A percentile compares a stretch with the other conserved stretches of the same genome.
Evolutionary conservation across 305 asterid genomes (phyloP).

Genomic region (Fraxinus dipetala): DNA sequence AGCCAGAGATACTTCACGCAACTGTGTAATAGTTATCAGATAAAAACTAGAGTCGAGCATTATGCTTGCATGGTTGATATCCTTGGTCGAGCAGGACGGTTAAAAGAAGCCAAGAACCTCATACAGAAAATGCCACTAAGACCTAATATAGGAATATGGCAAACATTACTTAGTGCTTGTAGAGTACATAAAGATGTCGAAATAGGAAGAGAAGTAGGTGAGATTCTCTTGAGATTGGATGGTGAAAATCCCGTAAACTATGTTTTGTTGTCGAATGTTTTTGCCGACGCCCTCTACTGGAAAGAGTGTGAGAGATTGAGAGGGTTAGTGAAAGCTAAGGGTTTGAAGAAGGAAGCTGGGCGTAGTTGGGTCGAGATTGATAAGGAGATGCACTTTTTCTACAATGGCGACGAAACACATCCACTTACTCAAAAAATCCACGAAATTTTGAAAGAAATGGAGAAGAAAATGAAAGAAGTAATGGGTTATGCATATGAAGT

Average conservation of each 20-base stretch:
- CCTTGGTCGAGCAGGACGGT: constrained; percentile 55
- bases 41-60: constrained; percentile 59
- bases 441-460: constrained; percentile 35
- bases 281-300: constrained; percentile 50
- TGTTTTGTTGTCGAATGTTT: constrained; percentile 52
- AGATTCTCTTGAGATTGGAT: constrained; percentile 43
- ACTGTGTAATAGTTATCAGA: constrained; percentile 32
- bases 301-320: constrained; percentile 50
- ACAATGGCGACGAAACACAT: constrained; percentile 41
- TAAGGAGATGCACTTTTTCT: constrained; percentile 45
- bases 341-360: constrained; percentile 58
- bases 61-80: constrained; percentile 64
- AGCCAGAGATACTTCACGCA: constrained; percentile 45
- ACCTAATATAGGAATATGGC: constrained; percentile 54
- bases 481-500: constrained; percentile 38
- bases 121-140: constrained; percentile 53
- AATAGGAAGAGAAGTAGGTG: constrained; percentile 49
- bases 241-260: constrained; percentile 47
- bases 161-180: constrained; percentile 58
- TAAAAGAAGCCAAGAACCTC: constrained; percentile 49
- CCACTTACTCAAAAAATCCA: constrained; percentile 36
- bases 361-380: constrained; percentile 56
- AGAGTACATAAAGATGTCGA: constrained; percentile 46
- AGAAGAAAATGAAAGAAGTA: constrained; percentile 38
- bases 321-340: constrained; percentile 39